phyloP scores from a whole-genome alignment of 768 basidiomycete genomes.

The Serendipita sp. region DNA sequence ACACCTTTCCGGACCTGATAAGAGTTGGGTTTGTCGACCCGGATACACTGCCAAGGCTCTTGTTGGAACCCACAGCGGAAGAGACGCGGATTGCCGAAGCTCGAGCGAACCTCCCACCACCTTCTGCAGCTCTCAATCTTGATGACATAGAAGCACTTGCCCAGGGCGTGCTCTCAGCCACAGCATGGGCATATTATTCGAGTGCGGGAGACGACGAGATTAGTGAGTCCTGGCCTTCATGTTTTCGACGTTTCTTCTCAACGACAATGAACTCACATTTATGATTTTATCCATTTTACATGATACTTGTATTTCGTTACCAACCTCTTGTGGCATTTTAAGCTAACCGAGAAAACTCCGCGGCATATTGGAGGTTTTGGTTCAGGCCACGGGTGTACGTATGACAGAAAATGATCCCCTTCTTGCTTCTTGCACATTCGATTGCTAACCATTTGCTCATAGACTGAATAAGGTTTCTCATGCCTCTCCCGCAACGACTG shows the following conservation, averaged over 20 bases:
- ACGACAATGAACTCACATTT: constrained; percentile 16
- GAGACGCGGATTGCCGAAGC: constrained; percentile 19
- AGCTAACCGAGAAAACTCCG: constrained; percentile 54
- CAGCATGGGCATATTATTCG: constrained; percentile 70
- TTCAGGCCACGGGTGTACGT: constrained; percentile 15
- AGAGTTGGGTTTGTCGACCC: constrained; percentile 18
- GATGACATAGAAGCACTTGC: constrained; percentile 33
- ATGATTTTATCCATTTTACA: too few relatives aligned
- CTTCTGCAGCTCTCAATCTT: constrained; percentile 18
- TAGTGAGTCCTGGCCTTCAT: constrained; percentile 30
- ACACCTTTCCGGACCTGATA: background rate
- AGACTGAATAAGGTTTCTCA: constrained; percentile 19
- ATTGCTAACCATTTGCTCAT: background rate
- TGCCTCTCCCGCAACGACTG: constrained; percentile 15
- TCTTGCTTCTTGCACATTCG: background rate
- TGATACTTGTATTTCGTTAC: too few relatives aligned
- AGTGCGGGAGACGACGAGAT: constrained; percentile 78
- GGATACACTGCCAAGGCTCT: constrained; percentile 14
- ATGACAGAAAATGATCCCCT: background rate
- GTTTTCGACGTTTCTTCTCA: too few relatives aligned
- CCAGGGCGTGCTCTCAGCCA: constrained; percentile 50
- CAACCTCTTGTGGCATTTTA: background rate
- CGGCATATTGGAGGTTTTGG: constrained; percentile 56
- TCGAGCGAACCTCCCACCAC: constrained; percentile 15
- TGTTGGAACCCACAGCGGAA: constrained; percentile 16